Evolutionary conservation across 1,284 basidiomycete genomes (phyloP), one percentile per base, ranked within the genome.

Genomic region (Mycosarcoma maydis): DNA sequence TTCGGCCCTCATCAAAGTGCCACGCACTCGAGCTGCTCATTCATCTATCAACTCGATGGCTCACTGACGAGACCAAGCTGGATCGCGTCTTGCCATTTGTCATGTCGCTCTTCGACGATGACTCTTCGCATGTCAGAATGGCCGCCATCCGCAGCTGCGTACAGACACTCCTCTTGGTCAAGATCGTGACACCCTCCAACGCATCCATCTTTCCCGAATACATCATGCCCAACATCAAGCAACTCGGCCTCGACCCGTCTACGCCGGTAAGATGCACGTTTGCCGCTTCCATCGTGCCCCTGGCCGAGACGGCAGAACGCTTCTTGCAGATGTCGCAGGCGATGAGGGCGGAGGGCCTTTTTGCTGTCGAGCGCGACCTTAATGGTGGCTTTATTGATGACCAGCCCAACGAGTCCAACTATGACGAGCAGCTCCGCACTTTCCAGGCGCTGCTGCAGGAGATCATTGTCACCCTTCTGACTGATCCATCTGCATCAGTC

Each of bases 291-390:
- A 88, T 98, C 19, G 89, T 90, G 0, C 87, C 89, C 14, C 85
- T 98, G 2, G 92, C 94, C 0, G 89, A 92, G 60, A 90, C 90
- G 0, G 92, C 92, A 1, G 86, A 90, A 48, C 86, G 90, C 48
- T 94, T 92, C 80, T 84, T 98, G 36, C 92, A 97, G 80, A 91
- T 98, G 88, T 90, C 90, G 0, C 92, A 97, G 79, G 91, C 93
- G 0, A 84, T 95, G 72, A 90, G 90, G 77, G 89, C 89, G 0
- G 90, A 92, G 61, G 90, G 91, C 0, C 86, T 87, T 0, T 89
- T 90, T 75, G 90, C 89, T 1, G 84, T 86, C 4, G 89, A 90
- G 52, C 84, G 85, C 1, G 88, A 90, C 60, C 90, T 92, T 53
- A 89, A 89, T 62, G 90, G 91, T 33, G 62, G 69, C 16, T 67